Percentiles rank a stretch among this genome's conserved stretches.
Conservation (phyloP, 148 eudicot species). For the Arctostaphylos glauca region DNA sequence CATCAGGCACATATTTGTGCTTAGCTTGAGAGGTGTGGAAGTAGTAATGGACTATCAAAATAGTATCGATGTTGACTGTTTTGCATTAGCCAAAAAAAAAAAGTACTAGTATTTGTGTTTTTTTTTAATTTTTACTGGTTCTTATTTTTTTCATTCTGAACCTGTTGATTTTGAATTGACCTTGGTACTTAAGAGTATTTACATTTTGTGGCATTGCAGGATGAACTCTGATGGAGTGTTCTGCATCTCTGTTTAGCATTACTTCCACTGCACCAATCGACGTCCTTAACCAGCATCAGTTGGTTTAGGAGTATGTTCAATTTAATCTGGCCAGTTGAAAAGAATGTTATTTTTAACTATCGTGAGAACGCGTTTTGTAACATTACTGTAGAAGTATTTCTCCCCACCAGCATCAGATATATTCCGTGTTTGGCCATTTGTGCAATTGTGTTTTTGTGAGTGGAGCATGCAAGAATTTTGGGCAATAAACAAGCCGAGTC, state of each 20-base stretch:
- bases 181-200: neutral
- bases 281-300: neutral
- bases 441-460: neutral
- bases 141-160: neutral
- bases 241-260: neutral
- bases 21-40: neutral
- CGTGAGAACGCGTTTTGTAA: neutral
- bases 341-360: neutral
- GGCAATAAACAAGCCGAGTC: neutral
- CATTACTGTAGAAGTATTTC: neutral
- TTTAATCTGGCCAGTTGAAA: neutral
- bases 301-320: neutral
- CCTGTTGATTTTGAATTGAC: neutral
- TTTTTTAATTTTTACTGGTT: neutral
- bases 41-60: neutral
- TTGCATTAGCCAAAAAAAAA: neutral
- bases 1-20: neutral
- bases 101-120: no score
- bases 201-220: slow-evolving; percentile 39
- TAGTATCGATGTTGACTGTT: neutral
- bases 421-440: neutral
- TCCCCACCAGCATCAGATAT: neutral
- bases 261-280: neutral
- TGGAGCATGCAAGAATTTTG: neutral
- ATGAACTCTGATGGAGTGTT: slow-evolving; percentile 41